Percentiles rank a stretch among this genome's conserved stretches.
Evolutionary conservation across 306 rosid species (phyloP).

Genomic region (Cicer cuneatum): DNA sequence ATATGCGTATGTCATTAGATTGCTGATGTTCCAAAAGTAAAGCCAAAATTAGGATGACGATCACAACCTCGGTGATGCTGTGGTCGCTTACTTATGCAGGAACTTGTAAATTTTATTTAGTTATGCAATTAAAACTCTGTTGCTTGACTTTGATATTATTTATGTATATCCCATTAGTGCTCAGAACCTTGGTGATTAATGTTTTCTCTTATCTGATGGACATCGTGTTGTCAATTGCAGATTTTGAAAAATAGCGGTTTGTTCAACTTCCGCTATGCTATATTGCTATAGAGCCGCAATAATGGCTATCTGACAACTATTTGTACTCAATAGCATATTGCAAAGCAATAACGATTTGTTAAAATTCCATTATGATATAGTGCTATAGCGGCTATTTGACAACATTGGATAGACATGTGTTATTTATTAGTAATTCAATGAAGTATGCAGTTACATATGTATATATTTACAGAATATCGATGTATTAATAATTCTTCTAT

Average conservation of each 20-base stretch:
- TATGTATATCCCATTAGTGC: constrained; percentile 19
- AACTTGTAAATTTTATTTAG: constrained; percentile 18
- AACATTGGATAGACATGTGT: not conserved
- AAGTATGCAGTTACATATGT: not conserved
- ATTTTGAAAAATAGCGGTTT: too few relatives aligned
- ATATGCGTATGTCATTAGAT: constrained; percentile 3
- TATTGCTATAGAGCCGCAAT: too few relatives aligned
- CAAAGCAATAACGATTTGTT: too few relatives aligned
- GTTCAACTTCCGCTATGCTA: too few relatives aligned
- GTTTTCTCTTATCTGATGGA: not conserved
- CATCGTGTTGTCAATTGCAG: not conserved
- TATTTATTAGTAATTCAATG: not conserved
- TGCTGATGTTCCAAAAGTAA: constrained; percentile 9
- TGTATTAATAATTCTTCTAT: not conserved
- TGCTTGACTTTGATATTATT: not conserved
- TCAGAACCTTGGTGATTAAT: not conserved
- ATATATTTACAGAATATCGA: not conserved
- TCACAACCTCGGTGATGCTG: not conserved
- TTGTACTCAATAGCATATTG: too few relatives aligned
- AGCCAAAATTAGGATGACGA: not conserved
- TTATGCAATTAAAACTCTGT: constrained; percentile 30
- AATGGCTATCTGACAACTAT: too few relatives aligned
- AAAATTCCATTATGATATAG: too few relatives aligned
- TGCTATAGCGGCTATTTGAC: too few relatives aligned
- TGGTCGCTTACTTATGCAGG: not conserved